Conservation (phyloP, 306 rosid genomes). For the Castanospermum australe region DNA sequence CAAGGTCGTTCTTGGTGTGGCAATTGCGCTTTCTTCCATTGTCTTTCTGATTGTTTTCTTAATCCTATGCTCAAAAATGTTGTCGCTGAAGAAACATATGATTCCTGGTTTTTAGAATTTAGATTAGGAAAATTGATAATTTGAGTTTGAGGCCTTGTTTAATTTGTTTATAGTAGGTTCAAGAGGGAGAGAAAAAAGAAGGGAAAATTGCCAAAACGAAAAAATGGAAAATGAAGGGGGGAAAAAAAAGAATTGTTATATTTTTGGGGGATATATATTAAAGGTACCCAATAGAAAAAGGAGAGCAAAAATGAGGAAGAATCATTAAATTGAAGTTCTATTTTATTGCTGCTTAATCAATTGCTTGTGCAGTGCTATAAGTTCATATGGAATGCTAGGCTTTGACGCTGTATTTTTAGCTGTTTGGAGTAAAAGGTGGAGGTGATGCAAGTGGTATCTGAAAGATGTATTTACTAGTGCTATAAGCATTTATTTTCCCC, state of each 20-base stretch:
- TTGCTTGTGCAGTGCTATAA: conserved; percentile 33
- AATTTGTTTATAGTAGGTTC: conserved; percentile 41
- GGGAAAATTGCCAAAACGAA: conserved; percentile 10
- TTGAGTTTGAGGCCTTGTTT: conserved; percentile 29
- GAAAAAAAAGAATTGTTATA: conserved; percentile 6
- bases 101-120: conserved; percentile 17
- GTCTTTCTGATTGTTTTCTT: conserved; percentile 84
- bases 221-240: not conserved
- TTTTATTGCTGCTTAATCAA: conserved; percentile 24
- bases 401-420: conserved; percentile 26
- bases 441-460: conserved; percentile 20
- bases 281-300: not conserved
- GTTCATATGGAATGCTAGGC: conserved; percentile 21
- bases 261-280: conserved; percentile 6
- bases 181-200: not conserved
- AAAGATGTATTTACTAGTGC: conserved; percentile 35
- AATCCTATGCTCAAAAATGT: conserved; percentile 72
- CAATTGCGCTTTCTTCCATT: conserved; percentile 89
- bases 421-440: conserved; percentile 31
- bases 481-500: conserved; percentile 26
- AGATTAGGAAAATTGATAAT: conserved; percentile 57
- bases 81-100: conserved; percentile 55
- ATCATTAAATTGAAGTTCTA: conserved; percentile 34
- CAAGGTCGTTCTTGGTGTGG: conserved; percentile 92
- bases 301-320: conserved; percentile 1